Percentiles rank a stretch among this genome's conserved stretches.
Evolutionary conservation across 2,329 filamentous ascomycete genomes (phyloP).

Genomic region (Coniochaeta ligniaria): DNA sequence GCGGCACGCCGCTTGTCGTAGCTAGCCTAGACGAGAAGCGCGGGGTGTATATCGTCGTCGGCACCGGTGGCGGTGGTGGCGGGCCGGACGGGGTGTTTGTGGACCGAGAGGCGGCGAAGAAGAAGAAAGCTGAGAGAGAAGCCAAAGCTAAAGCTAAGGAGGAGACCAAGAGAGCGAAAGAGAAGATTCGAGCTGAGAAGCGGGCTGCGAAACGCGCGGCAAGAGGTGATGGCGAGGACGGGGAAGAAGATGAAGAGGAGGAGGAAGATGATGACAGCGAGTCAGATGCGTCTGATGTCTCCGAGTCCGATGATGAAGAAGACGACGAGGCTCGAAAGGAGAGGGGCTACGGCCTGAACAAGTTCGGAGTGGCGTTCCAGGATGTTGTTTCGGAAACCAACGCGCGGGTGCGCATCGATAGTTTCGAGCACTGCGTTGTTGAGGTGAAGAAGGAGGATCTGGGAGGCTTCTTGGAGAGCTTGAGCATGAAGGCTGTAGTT

Average conservation of each 20-base stretch:
- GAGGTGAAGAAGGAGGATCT: constrained; percentile 97
- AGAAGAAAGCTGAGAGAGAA: constrained; percentile 28
- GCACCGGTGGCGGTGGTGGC: constrained; percentile 73
- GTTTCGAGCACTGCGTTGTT: constrained; percentile 94
- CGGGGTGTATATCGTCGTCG: constrained; percentile 87
- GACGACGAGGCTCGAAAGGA: constrained; percentile 42
- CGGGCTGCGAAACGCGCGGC: constrained; percentile 48
- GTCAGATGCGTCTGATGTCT: constrained; percentile 29
- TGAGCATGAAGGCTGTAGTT: constrained; percentile 86
- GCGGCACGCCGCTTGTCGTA: constrained; percentile 80
- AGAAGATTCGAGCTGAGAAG: constrained; percentile 54
- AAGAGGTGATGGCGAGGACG: constrained; percentile 27
- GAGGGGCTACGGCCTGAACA: constrained; percentile 71
- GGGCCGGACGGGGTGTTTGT: constrained; percentile 65
- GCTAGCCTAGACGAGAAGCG: constrained; percentile 82
- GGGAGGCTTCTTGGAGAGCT: constrained; percentile 77
- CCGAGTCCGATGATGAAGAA: constrained; percentile 33
- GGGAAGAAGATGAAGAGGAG: constrained; percentile 37
- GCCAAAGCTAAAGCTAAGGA: constrained; percentile 56
- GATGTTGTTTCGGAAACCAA: constrained; percentile 90
- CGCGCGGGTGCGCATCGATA: constrained; percentile 84
- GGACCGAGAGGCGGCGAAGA: constrained; percentile 59
- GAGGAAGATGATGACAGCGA: constrained; percentile 44
- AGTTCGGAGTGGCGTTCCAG: constrained; percentile 92
- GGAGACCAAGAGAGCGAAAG: constrained; percentile 47